These are phyloP conservation scores for Kodamaea kaohsiungensis DNA, from an alignment of 805 yeast genomes.

Conservation along the genomic window DNA sequence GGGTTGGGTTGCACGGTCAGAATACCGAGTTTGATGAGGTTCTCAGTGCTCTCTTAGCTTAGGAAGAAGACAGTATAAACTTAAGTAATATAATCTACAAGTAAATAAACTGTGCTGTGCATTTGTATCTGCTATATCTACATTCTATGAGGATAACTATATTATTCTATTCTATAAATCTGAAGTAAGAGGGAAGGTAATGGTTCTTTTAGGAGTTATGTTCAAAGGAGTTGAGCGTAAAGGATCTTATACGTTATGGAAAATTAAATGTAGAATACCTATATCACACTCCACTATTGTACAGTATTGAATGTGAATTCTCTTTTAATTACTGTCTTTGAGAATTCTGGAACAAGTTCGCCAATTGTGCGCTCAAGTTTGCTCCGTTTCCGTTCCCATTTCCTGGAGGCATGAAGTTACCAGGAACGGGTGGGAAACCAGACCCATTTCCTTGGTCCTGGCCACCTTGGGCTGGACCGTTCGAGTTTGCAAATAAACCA, in stretches of 20 bases:
- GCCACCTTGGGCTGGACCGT: slow-evolving; percentile 10
- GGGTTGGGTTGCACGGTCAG: background rate
- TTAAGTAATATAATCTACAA: too few relatives aligned
- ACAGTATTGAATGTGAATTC: background rate
- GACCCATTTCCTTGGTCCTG: background rate
- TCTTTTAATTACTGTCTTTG: slow-evolving; percentile 5
- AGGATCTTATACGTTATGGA: too few relatives aligned
- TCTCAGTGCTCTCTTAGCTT: too few relatives aligned
- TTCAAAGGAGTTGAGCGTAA: too few relatives aligned
- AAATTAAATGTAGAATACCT: background rate
- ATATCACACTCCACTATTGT: background rate
- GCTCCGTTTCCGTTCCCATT: slow-evolving; percentile 21
- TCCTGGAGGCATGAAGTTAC: slow-evolving; percentile 9
- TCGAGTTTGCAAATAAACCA: slow-evolving; percentile 40
- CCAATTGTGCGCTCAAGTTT: slow-evolving; percentile 40
- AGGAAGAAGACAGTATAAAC: too few relatives aligned
- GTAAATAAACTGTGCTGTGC: too few relatives aligned
- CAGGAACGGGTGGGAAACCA: slow-evolving; percentile 10
- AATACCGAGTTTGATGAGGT: background rate
- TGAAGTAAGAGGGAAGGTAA: background rate
- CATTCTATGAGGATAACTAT: background rate
- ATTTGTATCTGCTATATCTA: background rate
- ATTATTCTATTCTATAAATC: background rate
- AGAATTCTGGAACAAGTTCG: slow-evolving; percentile 35
- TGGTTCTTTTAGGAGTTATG: too few relatives aligned